phyloP scores from a whole-genome alignment of 1,284 basidiomycete genomes.

The Sphagnurus paluster region DNA sequence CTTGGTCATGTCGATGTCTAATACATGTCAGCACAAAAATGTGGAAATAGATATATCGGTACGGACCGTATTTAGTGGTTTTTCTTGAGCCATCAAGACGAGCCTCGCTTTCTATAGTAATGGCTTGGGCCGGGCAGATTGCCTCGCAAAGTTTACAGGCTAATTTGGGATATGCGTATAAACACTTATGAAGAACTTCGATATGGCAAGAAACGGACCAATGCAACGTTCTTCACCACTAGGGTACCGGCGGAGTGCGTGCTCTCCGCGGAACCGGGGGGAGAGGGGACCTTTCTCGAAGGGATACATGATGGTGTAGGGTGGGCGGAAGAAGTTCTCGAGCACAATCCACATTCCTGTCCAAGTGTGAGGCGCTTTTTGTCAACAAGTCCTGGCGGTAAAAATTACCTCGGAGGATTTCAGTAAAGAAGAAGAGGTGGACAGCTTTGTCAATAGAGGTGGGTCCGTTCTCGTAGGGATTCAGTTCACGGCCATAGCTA shows the following conservation, averaged over 20 bases:
- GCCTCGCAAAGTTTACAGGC: slow-evolving; percentile 99
- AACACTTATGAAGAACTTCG: slow-evolving; percentile 4
- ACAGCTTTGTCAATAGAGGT: slow-evolving; percentile 95
- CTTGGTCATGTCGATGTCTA: slow-evolving; percentile 95
- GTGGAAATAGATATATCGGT: slow-evolving; percentile 7
- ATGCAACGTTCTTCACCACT: slow-evolving; percentile 99
- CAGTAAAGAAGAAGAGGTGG: slow-evolving; percentile 98
- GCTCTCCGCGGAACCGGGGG: slow-evolving; percentile 98
- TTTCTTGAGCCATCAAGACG: slow-evolving; percentile 93
- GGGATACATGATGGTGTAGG: slow-evolving; percentile 98
- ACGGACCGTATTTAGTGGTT: slow-evolving; percentile 93
- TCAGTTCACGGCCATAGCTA: slow-evolving; percentile 50
- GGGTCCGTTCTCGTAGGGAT: slow-evolving; percentile 78
- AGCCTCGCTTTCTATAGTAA: slow-evolving; percentile 98
- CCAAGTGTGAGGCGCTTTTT: slow-evolving; percentile 5
- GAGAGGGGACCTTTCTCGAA: slow-evolving; percentile 98
- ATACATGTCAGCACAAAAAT: slow-evolving; percentile 21
- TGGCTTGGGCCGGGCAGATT: slow-evolving; percentile 98
- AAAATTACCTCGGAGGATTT: slow-evolving; percentile 88
- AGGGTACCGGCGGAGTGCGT: slow-evolving; percentile 97
- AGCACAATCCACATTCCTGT: slow-evolving; percentile 99
- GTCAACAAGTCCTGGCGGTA: slow-evolving; percentile 2
- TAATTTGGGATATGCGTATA: slow-evolving; percentile 32
- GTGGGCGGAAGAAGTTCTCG: slow-evolving; percentile 96
- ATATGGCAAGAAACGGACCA: slow-evolving; percentile 38